Evolutionary conservation across 2,329 filamentous ascomycete genomes (phyloP), one percentile per base, ranked within the genome.

Genomic region (Mariannaea sp.): DNA sequence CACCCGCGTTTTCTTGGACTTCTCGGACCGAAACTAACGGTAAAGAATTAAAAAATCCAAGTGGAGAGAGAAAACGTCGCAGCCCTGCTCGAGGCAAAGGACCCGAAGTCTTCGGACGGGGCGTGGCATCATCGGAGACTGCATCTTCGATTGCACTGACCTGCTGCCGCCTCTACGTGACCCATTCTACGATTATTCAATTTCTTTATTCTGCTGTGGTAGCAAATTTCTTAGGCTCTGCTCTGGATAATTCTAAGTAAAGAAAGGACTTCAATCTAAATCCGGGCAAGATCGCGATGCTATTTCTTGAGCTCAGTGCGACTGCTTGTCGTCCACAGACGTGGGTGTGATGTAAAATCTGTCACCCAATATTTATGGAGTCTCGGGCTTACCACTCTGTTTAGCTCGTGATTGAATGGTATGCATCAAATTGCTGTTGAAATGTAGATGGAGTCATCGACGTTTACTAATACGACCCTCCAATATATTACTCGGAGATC

Each of bases 211-310:
- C n/a, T n/a, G n/a, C n/a, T n/a, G n/a, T n/a, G n/a, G n/a, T n/a
- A n/a, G n/a, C n/a, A n/a, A n/a, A n/a, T n/a, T n/a, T n/a, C n/a
- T n/a, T n/a, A n/a, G n/a, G n/a, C n/a, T n/a, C n/a, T n/a, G n/a
- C n/a, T 24, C 22, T 24, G 33, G 5, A 17, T 1, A 10, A 10
- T 12, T 10, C 8, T 24, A 24, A 24, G 8, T 8, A 24, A 24
- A 8, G n/a, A 8, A 20, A 41, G 29, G 22, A 12, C 22, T 53
- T 10, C 10, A 32, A 24, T 14, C 40, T 26, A 6, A 26, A 53
- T 32, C 40, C 26, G 32, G 44, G 16, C 19, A 48, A 48, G 38
- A 33, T 48, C 17, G 38, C 43, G 22, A 47, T 38, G 14, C 30
- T 30, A 22, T 35, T 17, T 13, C 38, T 42, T 19, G 20, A 24